Evolutionary conservation across 192 early-diverging fungal species (phyloP), one percentile per base, ranked within the genome.

Genomic region (Linderina pennispora): DNA sequence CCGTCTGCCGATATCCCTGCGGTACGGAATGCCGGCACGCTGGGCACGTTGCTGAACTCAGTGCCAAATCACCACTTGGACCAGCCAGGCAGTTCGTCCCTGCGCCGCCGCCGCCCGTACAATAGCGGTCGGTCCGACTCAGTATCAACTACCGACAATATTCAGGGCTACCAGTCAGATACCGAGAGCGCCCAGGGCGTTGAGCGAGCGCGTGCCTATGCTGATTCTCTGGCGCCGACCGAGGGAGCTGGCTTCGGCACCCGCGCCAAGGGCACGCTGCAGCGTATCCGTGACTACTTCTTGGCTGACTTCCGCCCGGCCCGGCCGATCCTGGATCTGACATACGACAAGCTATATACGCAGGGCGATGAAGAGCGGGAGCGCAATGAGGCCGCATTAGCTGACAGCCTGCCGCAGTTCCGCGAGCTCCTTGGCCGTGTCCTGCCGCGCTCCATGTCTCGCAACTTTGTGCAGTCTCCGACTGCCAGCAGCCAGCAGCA

Each of bases 291-390:
- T 19, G 65, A 68, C 58, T 68, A 68, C 36, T 68, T 68, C 20
- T 9, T 68, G 45, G 65, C 65, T 0, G 65, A 68, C 41, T 68
- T 68, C 34, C 33, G 58, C 0, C 65, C 65, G 2, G 65, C 65
- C 1, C 48, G 49, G 3, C 65, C 65, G 0, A 68, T 68, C 26
- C 58, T 68, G n/a, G 65, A 69, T 38, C 58, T 69, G 32, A 69
- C 65, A 1, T 69, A 69, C 43, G 65, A 69, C 26, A 53, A 47
- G 7, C 23, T 60, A 41, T 69, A 69, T 38, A 57, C 65, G 36
- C 65, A 69, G 38, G 54, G 58, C 38, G 37, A 48, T 11, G 48
- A 57, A 4, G 48, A 48, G 6, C 4, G n/a, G 17, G 26, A 14
- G 17, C 40, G 20, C 13, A 33, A 21, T 9, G 34, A 5, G 11